Base-by-base conservation (phyloP, 1,284 basidiomycete genomes). In the Microbotryomycetes sp. region DNA sequence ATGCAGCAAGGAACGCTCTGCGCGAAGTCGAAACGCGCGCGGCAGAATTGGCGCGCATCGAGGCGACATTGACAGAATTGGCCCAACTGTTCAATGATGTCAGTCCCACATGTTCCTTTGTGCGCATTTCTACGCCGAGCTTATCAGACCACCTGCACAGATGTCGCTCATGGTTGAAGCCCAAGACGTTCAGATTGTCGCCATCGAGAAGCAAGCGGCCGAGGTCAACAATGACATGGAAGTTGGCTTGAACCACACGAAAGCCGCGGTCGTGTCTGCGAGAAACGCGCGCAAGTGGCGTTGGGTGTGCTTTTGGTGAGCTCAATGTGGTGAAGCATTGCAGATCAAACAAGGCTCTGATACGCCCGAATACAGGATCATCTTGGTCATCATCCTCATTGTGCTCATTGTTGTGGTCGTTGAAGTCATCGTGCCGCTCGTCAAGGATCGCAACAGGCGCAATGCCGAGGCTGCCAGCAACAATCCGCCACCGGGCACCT, bases 81-180 rank as follows among this genome's bases (percentile, higher is more conserved):
- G 88, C 87, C 1, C 88, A 91, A 73, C 78, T 97, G 66, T 92
- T 96, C 77, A 83, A 83, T 67, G 93, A 97, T 72, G 60, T 69
- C 24, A 35, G 57, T 63, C 51, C 28, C n/a, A 41, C 31, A 28
- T 47, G 24, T 52, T 26, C 16, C 9, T 13, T 23, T 5, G 26
- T 4, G 35, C 18, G 3, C 15, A n/a, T 24, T 9, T 7, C 11
- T 56, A 18, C 11, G 28, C 6, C 23, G 1, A 49, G 16, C 6
- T 23, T 4, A 5, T 13, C n/a, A 45, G 47, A 28, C 11, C 5
- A 21, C 15, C 16, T n/a, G 15, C 7, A n/a, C 65, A 89, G 85
- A 87, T 91, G 87, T 83, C 83, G 47, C 80, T 84, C 58, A 76
- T 92, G 41, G 82, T 91, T n/a, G 80, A 85, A 53, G 85, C 88